A percentile compares a stretch with the other conserved stretches of the same genome.
Conservation (phyloP, 1,284 basidiomycete species). For the Psilocybe mexicana region DNA sequence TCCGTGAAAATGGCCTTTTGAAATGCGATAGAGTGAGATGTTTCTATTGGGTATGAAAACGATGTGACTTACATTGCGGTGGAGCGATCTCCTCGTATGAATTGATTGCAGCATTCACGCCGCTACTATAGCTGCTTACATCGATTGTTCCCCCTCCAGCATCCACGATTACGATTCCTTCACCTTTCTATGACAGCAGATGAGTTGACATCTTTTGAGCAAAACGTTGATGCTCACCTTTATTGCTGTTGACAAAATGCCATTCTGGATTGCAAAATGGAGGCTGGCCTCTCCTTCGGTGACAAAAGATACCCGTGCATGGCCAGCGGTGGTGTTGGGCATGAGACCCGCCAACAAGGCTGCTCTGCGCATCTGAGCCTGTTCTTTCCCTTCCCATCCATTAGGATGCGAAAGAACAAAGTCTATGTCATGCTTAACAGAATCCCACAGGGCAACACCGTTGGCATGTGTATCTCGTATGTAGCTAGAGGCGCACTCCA, state of each 20-base stretch:
- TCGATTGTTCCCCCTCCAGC: conserved; percentile 21
- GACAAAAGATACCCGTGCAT: conserved; percentile 39
- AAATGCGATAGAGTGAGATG: neutral
- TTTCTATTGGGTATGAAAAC: neutral
- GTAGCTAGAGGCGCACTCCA: conserved; percentile 20
- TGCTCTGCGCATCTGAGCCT: conserved; percentile 39
- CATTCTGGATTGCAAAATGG: conserved; percentile 42
- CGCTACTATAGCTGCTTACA: conserved; percentile 18
- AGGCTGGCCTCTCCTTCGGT: conserved; percentile 53
- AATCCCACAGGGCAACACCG: conserved; percentile 16
- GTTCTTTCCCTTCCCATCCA: conserved; percentile 42
- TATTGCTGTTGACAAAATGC: conserved; percentile 35
- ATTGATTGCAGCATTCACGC: neutral
- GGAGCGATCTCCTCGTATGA: conserved; percentile 32
- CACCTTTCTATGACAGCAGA: neutral
- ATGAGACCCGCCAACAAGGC: conserved; percentile 37
- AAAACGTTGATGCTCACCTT: conserved; percentile 27
- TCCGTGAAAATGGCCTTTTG: conserved; percentile 23
- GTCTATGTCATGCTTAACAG: conserved; percentile 16
- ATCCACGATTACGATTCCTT: conserved; percentile 18
- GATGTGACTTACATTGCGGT: conserved; percentile 32
- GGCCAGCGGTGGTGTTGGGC: conserved; percentile 27
- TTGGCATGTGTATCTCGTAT: conserved; percentile 23
- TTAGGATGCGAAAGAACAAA: conserved; percentile 41
- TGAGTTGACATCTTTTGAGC: neutral